Conservation (phyloP, 345 rosid genomes). For the Psidium friedrichsthalianum region DNA sequence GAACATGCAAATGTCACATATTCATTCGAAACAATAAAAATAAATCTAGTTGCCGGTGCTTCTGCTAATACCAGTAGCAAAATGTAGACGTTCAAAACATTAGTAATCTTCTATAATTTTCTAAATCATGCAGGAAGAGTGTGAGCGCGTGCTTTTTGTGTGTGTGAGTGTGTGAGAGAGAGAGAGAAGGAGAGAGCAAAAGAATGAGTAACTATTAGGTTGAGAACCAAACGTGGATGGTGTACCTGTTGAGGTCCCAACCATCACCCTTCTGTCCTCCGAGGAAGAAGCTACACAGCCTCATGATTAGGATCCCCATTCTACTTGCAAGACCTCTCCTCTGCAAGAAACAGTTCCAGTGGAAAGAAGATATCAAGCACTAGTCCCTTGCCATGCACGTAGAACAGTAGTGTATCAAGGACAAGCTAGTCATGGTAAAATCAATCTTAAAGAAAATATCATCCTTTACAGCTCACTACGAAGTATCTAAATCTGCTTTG, state of each 20-base stretch:
- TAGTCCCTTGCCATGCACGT: not conserved
- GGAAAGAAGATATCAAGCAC: not conserved
- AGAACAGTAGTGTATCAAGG: not conserved
- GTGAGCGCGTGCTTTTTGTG: not conserved
- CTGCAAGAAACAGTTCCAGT: slow-evolving; percentile 22
- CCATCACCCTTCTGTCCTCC: slow-evolving; percentile 82
- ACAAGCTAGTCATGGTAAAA: not conserved
- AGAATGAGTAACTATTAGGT: not conserved
- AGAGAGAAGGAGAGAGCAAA: not conserved
- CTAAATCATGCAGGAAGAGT: not conserved
- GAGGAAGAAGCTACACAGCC: slow-evolving; percentile 84
- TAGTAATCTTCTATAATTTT: not conserved
- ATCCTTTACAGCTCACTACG: not conserved
- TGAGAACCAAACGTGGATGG: not conserved
- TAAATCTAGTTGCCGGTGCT: not conserved
- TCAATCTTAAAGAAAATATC: not conserved
- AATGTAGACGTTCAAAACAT: not conserved
- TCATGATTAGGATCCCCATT: slow-evolving; percentile 98
- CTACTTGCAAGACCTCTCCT: slow-evolving; percentile 92
- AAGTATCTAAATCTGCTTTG: not conserved
- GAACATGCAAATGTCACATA: not conserved
- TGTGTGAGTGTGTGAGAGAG: rapidly evolving
- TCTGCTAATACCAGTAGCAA: not conserved
- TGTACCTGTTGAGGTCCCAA: slow-evolving; percentile 95
- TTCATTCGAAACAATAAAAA: not conserved